phyloP scores from a whole-genome alignment of 1,139 yeast genomes.

The Saccharomyces hybrid region DNA sequence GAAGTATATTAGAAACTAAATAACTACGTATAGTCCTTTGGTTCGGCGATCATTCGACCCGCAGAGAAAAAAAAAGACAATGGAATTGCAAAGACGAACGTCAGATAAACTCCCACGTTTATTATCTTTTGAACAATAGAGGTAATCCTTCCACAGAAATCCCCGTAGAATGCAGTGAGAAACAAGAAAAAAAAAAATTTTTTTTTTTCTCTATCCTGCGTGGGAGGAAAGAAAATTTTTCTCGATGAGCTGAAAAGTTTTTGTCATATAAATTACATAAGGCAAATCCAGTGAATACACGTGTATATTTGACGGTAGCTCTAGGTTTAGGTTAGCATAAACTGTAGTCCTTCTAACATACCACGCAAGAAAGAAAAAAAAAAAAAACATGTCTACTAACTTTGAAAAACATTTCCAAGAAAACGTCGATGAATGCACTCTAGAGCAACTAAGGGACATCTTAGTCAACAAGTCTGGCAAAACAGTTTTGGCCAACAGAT shows the following conservation, averaged over 20 bases:
- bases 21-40: not conserved
- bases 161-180: not conserved
- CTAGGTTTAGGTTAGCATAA: not conserved
- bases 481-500: constrained; percentile 72
- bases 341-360: not conserved
- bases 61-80: not conserved
- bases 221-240: not conserved
- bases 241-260: not conserved
- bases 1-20: constrained; percentile 44
- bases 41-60: not conserved
- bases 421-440: constrained; percentile 39
- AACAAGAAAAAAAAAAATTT: not conserved
- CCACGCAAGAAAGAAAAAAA: not conserved
- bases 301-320: not conserved
- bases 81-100: not conserved
- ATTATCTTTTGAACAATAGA: not conserved
- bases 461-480: constrained; percentile 57
- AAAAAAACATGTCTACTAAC: constrained; percentile 29
- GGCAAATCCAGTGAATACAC: not conserved
- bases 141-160: not conserved
- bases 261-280: not conserved
- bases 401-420: constrained; percentile 32
- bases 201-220: not conserved
- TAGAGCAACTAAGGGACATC: constrained; percentile 67
- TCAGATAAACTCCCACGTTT: constrained; percentile 1